phyloP scores from a whole-genome alignment of 805 yeast genomes.

The Wickerhamiella kurtzmanii region DNA sequence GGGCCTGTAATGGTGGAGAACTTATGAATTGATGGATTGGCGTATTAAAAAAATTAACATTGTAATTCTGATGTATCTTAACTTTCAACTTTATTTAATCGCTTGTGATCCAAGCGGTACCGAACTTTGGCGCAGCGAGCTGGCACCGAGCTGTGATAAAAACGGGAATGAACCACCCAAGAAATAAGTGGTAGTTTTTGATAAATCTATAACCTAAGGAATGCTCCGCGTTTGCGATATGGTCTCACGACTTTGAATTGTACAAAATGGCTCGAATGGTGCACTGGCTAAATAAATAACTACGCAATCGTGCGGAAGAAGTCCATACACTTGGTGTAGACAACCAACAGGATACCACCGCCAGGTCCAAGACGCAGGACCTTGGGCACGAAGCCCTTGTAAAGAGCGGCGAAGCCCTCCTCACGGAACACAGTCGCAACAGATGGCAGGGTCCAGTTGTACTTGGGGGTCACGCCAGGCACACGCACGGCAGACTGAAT shows the following conservation, averaged over 20 bases:
- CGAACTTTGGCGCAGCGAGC: too few species aligned
- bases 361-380: constrained; percentile 97
- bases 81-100: too few species aligned
- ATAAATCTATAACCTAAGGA: too few species aligned
- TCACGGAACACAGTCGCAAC: constrained; percentile 61
- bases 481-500: constrained; percentile 61
- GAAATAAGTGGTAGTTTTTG: too few species aligned
- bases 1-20: background rate
- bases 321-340: constrained; percentile 90
- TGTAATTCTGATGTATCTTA: too few species aligned
- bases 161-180: too few species aligned
- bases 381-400: constrained; percentile 94
- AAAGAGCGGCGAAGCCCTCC: constrained; percentile 85
- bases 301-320: constrained; percentile 38
- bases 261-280: too few species aligned
- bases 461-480: constrained; percentile 70
- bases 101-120: too few species aligned
- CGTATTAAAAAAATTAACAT: background rate
- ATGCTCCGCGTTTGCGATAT: too few species aligned
- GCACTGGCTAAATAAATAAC: too few species aligned
- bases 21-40: background rate
- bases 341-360: constrained; percentile 95
- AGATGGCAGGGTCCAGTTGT: constrained; percentile 85
- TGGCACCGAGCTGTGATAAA: too few species aligned
- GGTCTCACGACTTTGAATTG: too few species aligned